Evolutionary conservation across 2,329 filamentous ascomycete species (phyloP).

Genomic region (Torrubiella hemipterigena): DNA sequence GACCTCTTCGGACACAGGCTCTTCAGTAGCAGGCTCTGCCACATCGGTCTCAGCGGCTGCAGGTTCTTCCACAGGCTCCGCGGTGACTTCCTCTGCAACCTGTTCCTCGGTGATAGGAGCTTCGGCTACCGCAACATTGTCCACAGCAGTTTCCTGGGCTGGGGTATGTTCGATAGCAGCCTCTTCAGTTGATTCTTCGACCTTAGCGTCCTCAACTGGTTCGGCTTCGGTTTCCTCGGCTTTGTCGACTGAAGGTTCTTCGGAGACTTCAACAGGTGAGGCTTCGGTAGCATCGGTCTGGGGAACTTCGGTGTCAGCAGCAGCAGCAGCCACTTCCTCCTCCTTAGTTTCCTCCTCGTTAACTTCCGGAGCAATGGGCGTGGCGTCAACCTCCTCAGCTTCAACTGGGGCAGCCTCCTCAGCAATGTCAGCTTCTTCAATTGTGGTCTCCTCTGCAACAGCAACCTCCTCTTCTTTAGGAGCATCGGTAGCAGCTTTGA

Average conservation of each 20-base stretch:
- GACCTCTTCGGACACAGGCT: background rate
- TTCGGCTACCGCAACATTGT: no score
- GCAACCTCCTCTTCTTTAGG: background rate
- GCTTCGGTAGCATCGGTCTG: no score
- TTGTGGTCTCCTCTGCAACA: background rate
- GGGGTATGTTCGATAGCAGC: no score
- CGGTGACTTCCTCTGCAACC: background rate
- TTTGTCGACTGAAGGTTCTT: no score
- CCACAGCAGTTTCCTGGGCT: background rate
- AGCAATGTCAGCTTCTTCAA: background rate
- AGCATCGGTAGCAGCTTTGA: background rate
- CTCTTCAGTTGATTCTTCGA: no score
- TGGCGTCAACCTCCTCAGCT: background rate
- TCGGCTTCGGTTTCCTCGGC: no score
- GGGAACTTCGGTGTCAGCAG: no score
- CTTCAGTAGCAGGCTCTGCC: background rate
- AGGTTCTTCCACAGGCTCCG: background rate
- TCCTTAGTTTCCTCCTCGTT: no score
- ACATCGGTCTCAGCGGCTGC: background rate
- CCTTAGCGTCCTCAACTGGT: no score
- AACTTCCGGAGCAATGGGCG: background rate
- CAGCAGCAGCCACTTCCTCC: no score
- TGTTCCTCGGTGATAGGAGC: background rate
- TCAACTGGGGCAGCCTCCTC: background rate
- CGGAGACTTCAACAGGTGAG: no score